These are phyloP conservation scores for Neofusicoccum parvum DNA, from an alignment of 2,329 filamentous ascomycete genomes.

Conservation along the genomic window DNA sequence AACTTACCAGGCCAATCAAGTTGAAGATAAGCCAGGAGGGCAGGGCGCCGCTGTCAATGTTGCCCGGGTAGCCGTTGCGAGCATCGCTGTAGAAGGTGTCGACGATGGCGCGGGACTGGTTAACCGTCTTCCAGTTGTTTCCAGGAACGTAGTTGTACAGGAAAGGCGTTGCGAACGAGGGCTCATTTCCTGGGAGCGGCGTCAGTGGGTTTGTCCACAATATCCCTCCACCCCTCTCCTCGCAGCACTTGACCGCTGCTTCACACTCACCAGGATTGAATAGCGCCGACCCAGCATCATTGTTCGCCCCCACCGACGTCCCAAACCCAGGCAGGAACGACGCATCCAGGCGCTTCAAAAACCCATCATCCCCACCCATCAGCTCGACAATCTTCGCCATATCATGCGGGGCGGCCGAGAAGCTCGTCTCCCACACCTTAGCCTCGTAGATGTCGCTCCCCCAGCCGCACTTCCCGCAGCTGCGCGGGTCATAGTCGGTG, in stretches of 20 bases:
- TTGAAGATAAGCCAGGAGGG: slow-evolving; percentile 56
- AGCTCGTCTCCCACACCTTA: slow-evolving; percentile 40
- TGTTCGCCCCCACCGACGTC: slow-evolving; percentile 38
- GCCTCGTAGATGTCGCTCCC: slow-evolving; percentile 45
- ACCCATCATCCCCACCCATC: slow-evolving; percentile 44
- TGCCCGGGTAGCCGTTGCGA: slow-evolving; percentile 47
- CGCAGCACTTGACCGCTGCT: too few relatives aligned
- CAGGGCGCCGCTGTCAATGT: slow-evolving; percentile 51
- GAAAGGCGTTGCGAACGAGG: slow-evolving; percentile 44
- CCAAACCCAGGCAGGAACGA: slow-evolving; percentile 42
- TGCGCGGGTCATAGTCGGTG: slow-evolving; percentile 43
- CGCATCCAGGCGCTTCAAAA: slow-evolving; percentile 46
- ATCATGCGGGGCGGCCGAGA: slow-evolving; percentile 48
- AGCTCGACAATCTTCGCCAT: slow-evolving; percentile 45
- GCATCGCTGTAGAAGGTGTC: slow-evolving; percentile 46
- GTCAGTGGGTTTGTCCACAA: not conserved
- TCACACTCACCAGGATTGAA: slow-evolving; percentile 25
- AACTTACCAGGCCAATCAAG: slow-evolving; percentile 45
- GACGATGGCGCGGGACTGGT: slow-evolving; percentile 32
- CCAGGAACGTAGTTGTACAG: slow-evolving; percentile 43
- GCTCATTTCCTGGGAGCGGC: slow-evolving; percentile 35
- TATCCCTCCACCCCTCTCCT: not conserved
- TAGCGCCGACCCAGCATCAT: slow-evolving; percentile 25
- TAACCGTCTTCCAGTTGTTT: slow-evolving; percentile 32
- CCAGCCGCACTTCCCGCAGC: slow-evolving; percentile 47